phyloP scores from a whole-genome alignment of 192 early-diverging fungal species.

The Polychytrium aggregatum region DNA sequence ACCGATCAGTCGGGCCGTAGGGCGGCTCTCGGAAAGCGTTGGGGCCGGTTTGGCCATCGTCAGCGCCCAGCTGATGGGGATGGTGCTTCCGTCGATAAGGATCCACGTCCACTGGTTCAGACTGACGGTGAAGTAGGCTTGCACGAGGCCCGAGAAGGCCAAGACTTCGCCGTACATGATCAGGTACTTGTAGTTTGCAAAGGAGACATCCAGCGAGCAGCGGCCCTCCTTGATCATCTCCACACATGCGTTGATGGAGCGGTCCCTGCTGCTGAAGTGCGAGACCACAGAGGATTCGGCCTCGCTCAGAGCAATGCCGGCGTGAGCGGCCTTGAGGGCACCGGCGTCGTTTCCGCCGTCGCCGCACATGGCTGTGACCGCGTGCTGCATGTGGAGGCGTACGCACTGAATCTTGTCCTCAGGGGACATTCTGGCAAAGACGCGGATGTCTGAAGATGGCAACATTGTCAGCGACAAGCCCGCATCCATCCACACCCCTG shows the following conservation, averaged over 20 bases:
- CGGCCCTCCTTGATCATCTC: conserved; percentile 63
- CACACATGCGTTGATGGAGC: conserved; percentile 56
- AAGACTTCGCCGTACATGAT: conserved; percentile 61
- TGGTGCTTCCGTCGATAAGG: conserved; percentile 58
- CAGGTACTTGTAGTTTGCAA: conserved; percentile 66
- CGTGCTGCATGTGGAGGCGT: conserved; percentile 64
- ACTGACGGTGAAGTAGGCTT: conserved; percentile 69
- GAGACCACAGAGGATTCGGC: conserved; percentile 75
- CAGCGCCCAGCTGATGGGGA: conserved; percentile 51
- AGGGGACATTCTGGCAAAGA: conserved; percentile 74
- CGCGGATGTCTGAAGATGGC: conserved; percentile 47
- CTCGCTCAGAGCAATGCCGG: conserved; percentile 69
- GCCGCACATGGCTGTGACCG: conserved; percentile 76
- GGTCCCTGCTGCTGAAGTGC: conserved; percentile 60
- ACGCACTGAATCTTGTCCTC: conserved; percentile 66
- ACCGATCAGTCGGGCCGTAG: conserved; percentile 69
- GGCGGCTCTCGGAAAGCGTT: conserved; percentile 42
- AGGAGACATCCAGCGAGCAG: conserved; percentile 58
- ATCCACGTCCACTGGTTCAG: conserved; percentile 64
- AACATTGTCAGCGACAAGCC: too few species aligned
- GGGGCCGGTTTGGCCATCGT: conserved; percentile 52
- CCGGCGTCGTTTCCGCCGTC: conserved; percentile 83
- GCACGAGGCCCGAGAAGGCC: conserved; percentile 50
- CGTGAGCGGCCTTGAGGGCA: conserved; percentile 68
- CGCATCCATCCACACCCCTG: too few species aligned